Conservation (phyloP, 148 eudicot species). For the Polygonum aviculare region DNA sequence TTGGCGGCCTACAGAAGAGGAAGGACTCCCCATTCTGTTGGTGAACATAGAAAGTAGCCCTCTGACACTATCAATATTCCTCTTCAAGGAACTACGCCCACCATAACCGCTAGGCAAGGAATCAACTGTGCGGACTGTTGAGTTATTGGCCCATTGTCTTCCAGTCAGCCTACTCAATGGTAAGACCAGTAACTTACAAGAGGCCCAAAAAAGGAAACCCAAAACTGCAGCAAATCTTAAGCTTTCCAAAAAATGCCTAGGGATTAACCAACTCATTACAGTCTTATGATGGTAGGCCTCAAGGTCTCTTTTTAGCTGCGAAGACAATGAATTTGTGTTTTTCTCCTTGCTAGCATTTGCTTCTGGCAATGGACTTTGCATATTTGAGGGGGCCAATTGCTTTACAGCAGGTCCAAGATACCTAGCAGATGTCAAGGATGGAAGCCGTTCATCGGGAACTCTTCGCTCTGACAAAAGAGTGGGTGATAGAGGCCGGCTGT, state of each 20-base stretch:
- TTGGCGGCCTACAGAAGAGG: slow-evolving; percentile 26
- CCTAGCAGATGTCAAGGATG: slow-evolving; percentile 41
- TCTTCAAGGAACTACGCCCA: slow-evolving; percentile 20
- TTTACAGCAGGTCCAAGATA: slow-evolving; percentile 76
- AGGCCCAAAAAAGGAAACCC: slow-evolving; percentile 55
- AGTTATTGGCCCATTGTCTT: slow-evolving; percentile 26
- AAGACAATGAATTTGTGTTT: slow-evolving; percentile 37
- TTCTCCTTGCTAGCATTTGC: slow-evolving; percentile 30
- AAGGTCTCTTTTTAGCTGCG: slow-evolving; percentile 73
- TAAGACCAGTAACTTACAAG: slow-evolving; percentile 40
- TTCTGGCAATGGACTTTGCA: slow-evolving; percentile 43
- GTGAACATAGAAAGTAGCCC: slow-evolving; percentile 34
- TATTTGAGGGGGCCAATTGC: slow-evolving; percentile 69
- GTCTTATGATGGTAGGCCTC: slow-evolving; percentile 32
- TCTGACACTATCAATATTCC: slow-evolving; percentile 25
- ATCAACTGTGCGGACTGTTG: slow-evolving; percentile 19
- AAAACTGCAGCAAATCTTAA: slow-evolving; percentile 48
- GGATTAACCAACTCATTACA: slow-evolving; percentile 41
- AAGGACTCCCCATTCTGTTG: slow-evolving; percentile 15
- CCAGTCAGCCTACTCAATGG: slow-evolving; percentile 30
- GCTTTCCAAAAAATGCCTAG: slow-evolving; percentile 35
- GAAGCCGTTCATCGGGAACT: slow-evolving; percentile 43
- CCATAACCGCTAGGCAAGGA: slow-evolving; percentile 26
- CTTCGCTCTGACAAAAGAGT: slow-evolving; percentile 42
- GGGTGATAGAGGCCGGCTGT: slow-evolving; percentile 47